Base-by-base conservation (phyloP, 805 yeast species). In the Cyberlindnera americana region DNA sequence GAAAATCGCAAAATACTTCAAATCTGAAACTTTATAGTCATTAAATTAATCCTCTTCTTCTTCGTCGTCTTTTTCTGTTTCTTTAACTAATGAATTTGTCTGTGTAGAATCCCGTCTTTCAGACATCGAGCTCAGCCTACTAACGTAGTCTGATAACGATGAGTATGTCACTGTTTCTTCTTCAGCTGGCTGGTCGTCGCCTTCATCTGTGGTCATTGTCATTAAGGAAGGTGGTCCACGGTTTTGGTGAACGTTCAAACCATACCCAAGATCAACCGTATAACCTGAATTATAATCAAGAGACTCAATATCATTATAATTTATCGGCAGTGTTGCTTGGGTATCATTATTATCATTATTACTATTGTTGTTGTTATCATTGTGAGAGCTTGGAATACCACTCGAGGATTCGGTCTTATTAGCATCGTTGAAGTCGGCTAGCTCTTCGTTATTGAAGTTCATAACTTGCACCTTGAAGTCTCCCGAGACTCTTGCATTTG, bases 401-500 rank as follows among this genome's bases (percentile, higher is more conserved):
- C 34, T 34, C 18, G 31, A 35, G n/a, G n/a, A n/a, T n/a, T n/a
- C n/a, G n/a, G n/a, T n/a, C n/a, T n/a, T n/a, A n/a, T n/a, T n/a
- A n/a, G n/a, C n/a, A n/a, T n/a, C n/a, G n/a, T n/a, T n/a, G n/a
- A n/a, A n/a, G n/a, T n/a, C n/a, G n/a, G n/a, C n/a, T n/a, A n/a
- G n/a, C n/a, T n/a, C 25, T 15, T 25, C 39, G 14, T 32, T 34
- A 19, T 37, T 35, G 27, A 35, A 45, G 33, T 23, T 37, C 22
- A 34, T 22, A 14, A 43, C 33, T 13, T 29, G 38, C 22, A 44
- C 59, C 33, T 49, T 51, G 65, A 78, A 80, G 21, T 61, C 56
- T 11, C 61, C 47, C 0, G 87, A 79, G 10, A 59, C 60, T 14
- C 73, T 59, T 1, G 89, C 82, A 53, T 58, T 72, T 29, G 72